Base-by-base conservation (phyloP, 495 filamentous ascomycete genomes). In the Penicillium pulvis region DNA sequence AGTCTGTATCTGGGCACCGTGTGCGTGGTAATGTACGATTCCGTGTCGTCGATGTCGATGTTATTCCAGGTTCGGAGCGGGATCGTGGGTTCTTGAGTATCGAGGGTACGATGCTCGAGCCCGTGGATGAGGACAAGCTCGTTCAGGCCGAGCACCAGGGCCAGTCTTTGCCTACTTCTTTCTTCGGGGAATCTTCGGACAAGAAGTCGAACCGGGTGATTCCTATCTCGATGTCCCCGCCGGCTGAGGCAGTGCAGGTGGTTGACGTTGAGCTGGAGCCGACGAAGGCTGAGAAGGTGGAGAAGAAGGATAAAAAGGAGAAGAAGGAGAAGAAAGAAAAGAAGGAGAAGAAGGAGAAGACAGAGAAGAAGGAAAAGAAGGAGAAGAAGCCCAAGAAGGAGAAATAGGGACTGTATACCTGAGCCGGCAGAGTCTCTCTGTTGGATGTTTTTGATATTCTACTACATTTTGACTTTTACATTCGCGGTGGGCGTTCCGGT, bases 81-180 rank as follows among this genome's bases (percentile, higher is more conserved):
- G 83, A 87, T 56, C 76, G 75, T 53, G 81, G 85, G 0, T 87
- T 89, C 65, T 60, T 90, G 61, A 86, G 81, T 57, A 87, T 92
- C 52, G 85, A 88, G 64, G 89, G 88, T 6, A 89, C 86, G 20
- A 81, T 91, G 76, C 73, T 90, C 35, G 60, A 62, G 4, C 66
- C 68, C 4, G 78, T 79, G 26, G 80, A 82, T 44, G 81, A 83
- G 57, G 62, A 61, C 10, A 59, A 63, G 43, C 58, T 83, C 7
- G 26, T 73, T 5, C 65, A 73, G 51, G 63, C 75, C 19, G 80
- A 82, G 61, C 59, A 63, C 12, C 62, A 68, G 55, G 75, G 77
- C 4, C 62, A 64, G 35, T 60, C 65, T 3, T 30, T 65, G 45
- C 66, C 63, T 19, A 42, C 53, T 14, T 62, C 66, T 11, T 64